Evolutionary conservation across 495 filamentous ascomycete species (phyloP).

Genomic region (Copromyces sp.): DNA sequence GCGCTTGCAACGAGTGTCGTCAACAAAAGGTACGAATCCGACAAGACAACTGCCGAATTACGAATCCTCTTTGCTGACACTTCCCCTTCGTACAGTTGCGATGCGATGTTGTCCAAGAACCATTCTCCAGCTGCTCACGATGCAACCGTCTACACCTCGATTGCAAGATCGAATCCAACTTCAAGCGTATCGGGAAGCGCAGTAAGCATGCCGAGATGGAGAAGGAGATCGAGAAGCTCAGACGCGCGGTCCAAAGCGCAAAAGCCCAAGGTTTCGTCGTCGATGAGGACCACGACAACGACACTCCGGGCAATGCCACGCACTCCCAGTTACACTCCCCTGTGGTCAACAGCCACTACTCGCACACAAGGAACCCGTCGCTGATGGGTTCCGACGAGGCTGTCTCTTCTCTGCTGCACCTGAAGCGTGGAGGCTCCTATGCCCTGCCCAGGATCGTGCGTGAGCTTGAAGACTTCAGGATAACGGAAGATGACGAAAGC

Average conservation of each 20-base stretch:
- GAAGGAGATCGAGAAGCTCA: slow-evolving; percentile 58
- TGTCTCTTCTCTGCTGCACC: slow-evolving; percentile 69
- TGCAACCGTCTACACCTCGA: slow-evolving; percentile 77
- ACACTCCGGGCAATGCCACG: slow-evolving; percentile 11
- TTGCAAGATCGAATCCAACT: slow-evolving; percentile 89
- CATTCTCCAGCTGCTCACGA: slow-evolving; percentile 69
- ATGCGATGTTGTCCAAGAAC: slow-evolving; percentile 84
- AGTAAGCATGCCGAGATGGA: slow-evolving; percentile 91
- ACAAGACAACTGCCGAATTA: neutral
- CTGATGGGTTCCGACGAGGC: slow-evolving; percentile 80
- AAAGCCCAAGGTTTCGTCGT: slow-evolving; percentile 39
- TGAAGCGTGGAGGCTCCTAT: slow-evolving; percentile 50
- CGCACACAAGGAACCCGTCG: slow-evolving; percentile 41
- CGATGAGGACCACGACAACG: slow-evolving; percentile 38
- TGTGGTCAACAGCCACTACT: slow-evolving; percentile 45
- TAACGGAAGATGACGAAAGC: slow-evolving; percentile 59
- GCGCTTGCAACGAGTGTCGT: slow-evolving; percentile 89
- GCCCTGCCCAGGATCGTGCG: slow-evolving; percentile 39
- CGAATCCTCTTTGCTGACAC: slow-evolving; percentile 19
- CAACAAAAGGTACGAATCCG: slow-evolving; percentile 63
- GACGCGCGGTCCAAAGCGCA: slow-evolving; percentile 37
- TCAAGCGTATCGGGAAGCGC: slow-evolving; percentile 87
- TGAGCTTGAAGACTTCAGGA: slow-evolving; percentile 62
- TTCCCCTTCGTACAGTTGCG: slow-evolving; percentile 41
- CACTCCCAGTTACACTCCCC: slow-evolving; percentile 46